phyloP scores from a whole-genome alignment of 2,329 filamentous ascomycete species.

The Clarireedia monteithiana region DNA sequence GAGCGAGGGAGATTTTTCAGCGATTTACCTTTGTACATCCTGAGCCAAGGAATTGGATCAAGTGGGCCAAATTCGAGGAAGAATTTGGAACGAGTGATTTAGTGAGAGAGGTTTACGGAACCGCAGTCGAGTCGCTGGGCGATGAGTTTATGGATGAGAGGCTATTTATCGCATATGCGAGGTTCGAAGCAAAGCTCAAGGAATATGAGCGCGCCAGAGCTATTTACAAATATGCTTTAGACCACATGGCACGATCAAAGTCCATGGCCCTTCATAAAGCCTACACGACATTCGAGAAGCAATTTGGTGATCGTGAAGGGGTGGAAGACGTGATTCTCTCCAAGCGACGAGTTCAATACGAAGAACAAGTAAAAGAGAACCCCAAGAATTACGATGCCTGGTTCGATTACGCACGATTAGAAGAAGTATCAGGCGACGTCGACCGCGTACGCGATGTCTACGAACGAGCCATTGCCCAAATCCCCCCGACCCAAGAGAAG shows the following conservation, averaged over 20 bases:
- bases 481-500: conserved; percentile 93
- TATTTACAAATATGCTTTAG: conserved; percentile 94
- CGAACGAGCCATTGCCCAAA: conserved; percentile 89
- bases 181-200: conserved; percentile 89
- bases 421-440: conserved; percentile 75
- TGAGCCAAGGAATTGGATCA: conserved; percentile 95
- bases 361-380: conserved; percentile 89
- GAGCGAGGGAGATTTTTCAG: conserved; percentile 83
- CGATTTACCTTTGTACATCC: conserved; percentile 89
- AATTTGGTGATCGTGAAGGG: conserved; percentile 87
- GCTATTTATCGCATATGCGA: conserved; percentile 91
- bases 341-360: conserved; percentile 87
- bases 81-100: conserved; percentile 87
- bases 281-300: conserved; percentile 97
- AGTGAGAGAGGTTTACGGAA: conserved; percentile 85
- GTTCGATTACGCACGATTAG: conserved; percentile 90
- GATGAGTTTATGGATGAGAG: conserved; percentile 96
- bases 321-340: conserved; percentile 95
- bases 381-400: conserved; percentile 94
- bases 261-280: conserved; percentile 81
- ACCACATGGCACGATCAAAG: conserved; percentile 81
- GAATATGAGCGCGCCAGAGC: conserved; percentile 89
- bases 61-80: conserved; percentile 96
- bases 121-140: conserved; percentile 79
- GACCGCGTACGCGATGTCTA: conserved; percentile 88